These are phyloP conservation scores for Picea mariana DNA, from an alignment of 83 land plant species.

Conservation along the genomic window DNA sequence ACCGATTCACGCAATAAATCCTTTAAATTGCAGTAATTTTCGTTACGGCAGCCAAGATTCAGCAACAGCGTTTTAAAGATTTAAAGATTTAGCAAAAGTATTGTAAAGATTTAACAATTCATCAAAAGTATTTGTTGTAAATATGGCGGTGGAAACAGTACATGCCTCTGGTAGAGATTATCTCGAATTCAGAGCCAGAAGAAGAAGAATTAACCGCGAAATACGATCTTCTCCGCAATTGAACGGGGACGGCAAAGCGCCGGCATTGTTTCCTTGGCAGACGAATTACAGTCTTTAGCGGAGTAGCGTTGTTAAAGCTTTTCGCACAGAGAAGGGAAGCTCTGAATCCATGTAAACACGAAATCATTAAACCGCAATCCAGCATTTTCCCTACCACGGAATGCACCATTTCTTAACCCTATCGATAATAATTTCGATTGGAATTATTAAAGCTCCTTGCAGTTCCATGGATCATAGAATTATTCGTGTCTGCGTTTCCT, in stretches of 20 bases:
- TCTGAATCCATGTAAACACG: not conserved
- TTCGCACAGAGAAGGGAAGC: slow-evolving; percentile 3
- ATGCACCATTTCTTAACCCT: slow-evolving; percentile 1
- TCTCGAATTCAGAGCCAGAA: not conserved
- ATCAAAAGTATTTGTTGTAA: too few species aligned
- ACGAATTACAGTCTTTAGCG: not conserved
- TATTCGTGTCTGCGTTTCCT: not conserved
- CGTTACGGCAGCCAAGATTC: too few species aligned
- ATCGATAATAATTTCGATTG: not conserved
- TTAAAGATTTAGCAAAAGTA: too few species aligned
- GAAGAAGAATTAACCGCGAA: not conserved
- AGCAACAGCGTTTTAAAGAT: too few species aligned
- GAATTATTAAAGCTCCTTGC: not conserved
- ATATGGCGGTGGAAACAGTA: too few species aligned
- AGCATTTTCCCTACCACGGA: not conserved
- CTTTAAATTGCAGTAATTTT: too few species aligned
- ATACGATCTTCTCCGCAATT: not conserved
- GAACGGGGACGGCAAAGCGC: not conserved
- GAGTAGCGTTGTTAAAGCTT: not conserved
- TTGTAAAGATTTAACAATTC: too few species aligned
- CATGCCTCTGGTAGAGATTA: slow-evolving; percentile 5
- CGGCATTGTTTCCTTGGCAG: not conserved
- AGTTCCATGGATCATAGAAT: slow-evolving; percentile 3
- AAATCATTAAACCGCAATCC: slow-evolving; percentile 3
- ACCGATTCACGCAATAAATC: too few species aligned